Evolutionary conservation across 2,329 filamentous ascomycete species (phyloP).

Genomic region (Paecilomyces sp.): DNA sequence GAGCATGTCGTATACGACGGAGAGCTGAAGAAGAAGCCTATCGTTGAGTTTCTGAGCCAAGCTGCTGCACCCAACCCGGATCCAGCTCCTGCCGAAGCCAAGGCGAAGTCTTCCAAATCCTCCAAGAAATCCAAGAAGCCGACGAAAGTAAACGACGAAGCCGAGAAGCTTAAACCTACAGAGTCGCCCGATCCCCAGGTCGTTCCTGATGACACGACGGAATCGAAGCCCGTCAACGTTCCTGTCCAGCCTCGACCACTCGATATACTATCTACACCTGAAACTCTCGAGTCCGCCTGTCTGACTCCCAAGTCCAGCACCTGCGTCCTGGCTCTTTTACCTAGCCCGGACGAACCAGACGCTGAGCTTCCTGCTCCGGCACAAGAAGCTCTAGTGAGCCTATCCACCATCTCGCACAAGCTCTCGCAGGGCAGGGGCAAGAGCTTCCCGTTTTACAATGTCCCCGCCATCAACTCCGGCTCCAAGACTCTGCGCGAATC

Average conservation of each 20-base stretch:
- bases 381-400: conserved; percentile 51
- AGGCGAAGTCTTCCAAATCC: conserved; percentile 9
- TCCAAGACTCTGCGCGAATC: conserved; percentile 49
- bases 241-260: conserved; percentile 57
- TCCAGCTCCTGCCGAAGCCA: conserved; percentile 48
- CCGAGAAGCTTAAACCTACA: conserved; percentile 34
- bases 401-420: conserved; percentile 71
- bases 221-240: conserved; percentile 37
- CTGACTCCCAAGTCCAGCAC: conserved; percentile 69
- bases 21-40: conserved; percentile 74
- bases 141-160: conserved; percentile 40
- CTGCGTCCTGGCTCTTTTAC: conserved; percentile 71
- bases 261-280: conserved; percentile 54
- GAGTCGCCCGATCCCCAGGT: conserved; percentile 48
- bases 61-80: conserved; percentile 73
- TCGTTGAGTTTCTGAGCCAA: conserved; percentile 77
- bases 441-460: conserved; percentile 75
- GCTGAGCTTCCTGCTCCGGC: conserved; percentile 37
- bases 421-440: conserved; percentile 58
- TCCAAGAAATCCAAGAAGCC: conserved; percentile 35
- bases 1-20: conserved; percentile 70
- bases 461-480: conserved; percentile 57
- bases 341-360: conserved; percentile 45
- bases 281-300: conserved; percentile 63
- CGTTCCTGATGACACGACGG: conserved; percentile 26